Base-by-base conservation (phyloP, 2,329 filamentous ascomycete genomes). In the Penicillium occitanis region DNA sequence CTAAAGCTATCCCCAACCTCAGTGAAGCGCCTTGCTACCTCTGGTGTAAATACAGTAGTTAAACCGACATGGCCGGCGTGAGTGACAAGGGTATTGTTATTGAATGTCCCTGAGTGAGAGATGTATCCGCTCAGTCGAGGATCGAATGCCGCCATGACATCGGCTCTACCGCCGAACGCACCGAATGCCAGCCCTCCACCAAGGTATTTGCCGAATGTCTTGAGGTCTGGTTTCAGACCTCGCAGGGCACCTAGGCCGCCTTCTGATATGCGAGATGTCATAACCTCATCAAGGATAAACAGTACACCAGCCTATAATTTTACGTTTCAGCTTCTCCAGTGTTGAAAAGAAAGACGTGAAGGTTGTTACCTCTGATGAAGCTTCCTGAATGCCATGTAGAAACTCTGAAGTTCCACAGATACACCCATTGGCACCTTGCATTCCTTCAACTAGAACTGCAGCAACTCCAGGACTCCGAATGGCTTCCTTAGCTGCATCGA, bases 241-340 rank as follows among this genome's bases (percentile, higher is more conserved):
- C 79, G 66, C 25, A 76, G 67, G 1, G 74, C 71, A 5, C 82
- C 80, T 2, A 87, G 73, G 0, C 89, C 88, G 6, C 81, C 77
- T 1, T 78, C 78, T 19, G 80, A 76, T 33, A 90, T 76, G 1
- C 89, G 82, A 3, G 86, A 88, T 0, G 88, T 90, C 84, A 90
- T 89, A 5, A 91, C 89, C 75, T 92, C 90, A 73, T 92, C 90
- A 14, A 90, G 78, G 42, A 92, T 87, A 69, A 92, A 83, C 11
- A 60, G 8, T 60, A 60, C 28, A 1, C 28, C 40, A 7, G 14
- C 40, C 58, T 48, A n/a, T 11, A 4, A 6, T 4, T 8, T 19
- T 33, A 28, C 13, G 17, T 33, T 14, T 60, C 28, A 44, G 14
- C 25, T n/a, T 19, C 28, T 1, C 17, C 3, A 4, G 17, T 55